A percentile compares a stretch with the other conserved stretches of the same genome.
These are phyloP conservation scores for Blepharisma stoltei DNA, from an alignment of 73 alveolate species.

Conservation along the genomic window DNA sequence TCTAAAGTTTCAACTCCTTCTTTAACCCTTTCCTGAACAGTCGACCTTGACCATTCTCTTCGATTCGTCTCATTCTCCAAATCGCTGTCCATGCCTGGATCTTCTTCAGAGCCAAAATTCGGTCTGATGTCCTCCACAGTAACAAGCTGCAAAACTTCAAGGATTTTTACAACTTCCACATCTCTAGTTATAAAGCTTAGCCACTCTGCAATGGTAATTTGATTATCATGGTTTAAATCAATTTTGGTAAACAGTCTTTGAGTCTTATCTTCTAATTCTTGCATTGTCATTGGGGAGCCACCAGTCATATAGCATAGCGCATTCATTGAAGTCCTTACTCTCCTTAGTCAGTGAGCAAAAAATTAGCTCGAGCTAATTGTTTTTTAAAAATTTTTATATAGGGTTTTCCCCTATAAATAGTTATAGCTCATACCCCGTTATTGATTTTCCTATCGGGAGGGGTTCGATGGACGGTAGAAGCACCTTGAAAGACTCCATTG, in stretches of 20 bases:
- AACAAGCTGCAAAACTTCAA: slow-evolving; percentile 42
- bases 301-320: slow-evolving; percentile 56
- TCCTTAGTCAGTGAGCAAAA: too few species aligned
- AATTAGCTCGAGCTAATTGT: too few species aligned
- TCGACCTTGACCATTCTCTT: slow-evolving; percentile 61
- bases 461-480: too few species aligned
- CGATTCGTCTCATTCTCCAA: slow-evolving; percentile 57
- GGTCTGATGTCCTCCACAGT: slow-evolving; percentile 53
- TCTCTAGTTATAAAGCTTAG: slow-evolving; percentile 71
- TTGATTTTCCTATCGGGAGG: too few species aligned
- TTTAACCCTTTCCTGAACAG: slow-evolving; percentile 41
- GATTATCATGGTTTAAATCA: slow-evolving; percentile 77
- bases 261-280: slow-evolving; percentile 74
- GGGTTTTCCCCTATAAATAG: too few species aligned
- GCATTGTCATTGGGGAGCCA: slow-evolving; percentile 60
- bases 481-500: too few species aligned
- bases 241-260: slow-evolving; percentile 74
- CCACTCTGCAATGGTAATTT: slow-evolving; percentile 75
- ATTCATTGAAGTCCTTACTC: slow-evolving; percentile 63
- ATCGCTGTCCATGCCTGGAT: slow-evolving; percentile 56
- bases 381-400: too few species aligned
- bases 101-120: slow-evolving; percentile 51
- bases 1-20: slow-evolving; percentile 49
- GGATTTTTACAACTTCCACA: slow-evolving; percentile 68
- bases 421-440: too few species aligned